Evolutionary conservation across 2,329 filamentous ascomycete species (phyloP).

Genomic region (Penicillium sp.): DNA sequence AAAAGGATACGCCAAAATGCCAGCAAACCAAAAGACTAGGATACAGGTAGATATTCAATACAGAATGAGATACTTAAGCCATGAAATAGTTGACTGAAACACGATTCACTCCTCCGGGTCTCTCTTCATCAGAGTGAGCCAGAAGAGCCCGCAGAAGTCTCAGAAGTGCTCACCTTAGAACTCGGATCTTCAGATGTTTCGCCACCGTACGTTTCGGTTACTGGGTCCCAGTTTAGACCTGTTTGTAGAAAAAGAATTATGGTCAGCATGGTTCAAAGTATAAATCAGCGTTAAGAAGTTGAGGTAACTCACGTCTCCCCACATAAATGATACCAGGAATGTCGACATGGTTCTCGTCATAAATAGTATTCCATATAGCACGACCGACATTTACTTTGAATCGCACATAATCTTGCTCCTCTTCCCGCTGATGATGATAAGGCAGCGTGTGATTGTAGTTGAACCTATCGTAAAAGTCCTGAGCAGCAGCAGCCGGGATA

Average conservation of each 20-base stretch:
- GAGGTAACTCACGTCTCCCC: background rate
- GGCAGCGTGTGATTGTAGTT: background rate
- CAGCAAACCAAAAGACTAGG: background rate
- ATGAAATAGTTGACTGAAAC: too few species aligned
- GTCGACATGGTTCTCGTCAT: background rate
- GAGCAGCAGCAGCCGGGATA: background rate
- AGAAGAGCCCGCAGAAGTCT: too few species aligned
- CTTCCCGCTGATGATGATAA: too few species aligned
- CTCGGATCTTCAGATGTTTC: background rate
- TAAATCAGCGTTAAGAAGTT: background rate
- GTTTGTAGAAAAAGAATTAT: background rate
- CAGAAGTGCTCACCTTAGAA: too few species aligned
- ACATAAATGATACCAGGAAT: background rate
- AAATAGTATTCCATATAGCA: background rate
- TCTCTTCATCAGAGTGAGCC: too few species aligned
- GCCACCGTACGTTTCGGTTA: background rate
- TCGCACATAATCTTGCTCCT: too few species aligned
- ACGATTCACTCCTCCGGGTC: too few species aligned
- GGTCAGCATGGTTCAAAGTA: background rate
- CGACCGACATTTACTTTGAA: background rate
- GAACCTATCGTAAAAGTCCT: background rate
- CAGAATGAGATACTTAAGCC: too few species aligned
- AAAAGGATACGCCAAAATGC: background rate
- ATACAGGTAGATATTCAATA: background rate
- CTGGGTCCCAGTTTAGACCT: background rate